Evolutionary conservation across 805 yeast genomes (phyloP).

Genomic region (Schizosaccharomyces cryophilus): DNA sequence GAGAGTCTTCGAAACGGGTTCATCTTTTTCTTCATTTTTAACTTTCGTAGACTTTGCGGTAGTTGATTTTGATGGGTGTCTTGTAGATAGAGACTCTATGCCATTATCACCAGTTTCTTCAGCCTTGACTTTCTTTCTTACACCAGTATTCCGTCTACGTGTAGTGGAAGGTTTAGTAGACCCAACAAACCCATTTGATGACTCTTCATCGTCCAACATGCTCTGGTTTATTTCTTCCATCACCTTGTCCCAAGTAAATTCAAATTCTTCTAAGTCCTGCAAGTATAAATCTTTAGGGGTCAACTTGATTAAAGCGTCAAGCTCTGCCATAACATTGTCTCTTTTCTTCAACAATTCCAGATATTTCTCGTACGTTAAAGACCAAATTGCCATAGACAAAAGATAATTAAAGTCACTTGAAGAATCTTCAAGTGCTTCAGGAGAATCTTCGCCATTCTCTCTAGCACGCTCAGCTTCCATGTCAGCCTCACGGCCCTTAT

Average conservation of each 20-base stretch:
- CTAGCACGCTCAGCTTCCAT: conserved; percentile 15
- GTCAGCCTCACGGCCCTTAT: conserved; percentile 23
- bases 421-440: conserved; percentile 11
- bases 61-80: too few species aligned
- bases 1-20: too few species aligned
- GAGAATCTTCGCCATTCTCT: conserved; percentile 19
- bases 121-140: not conserved
- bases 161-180: not conserved
- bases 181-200: not conserved
- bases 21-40: too few species aligned
- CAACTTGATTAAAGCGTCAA: conserved; percentile 36
- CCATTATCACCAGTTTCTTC: too few species aligned
- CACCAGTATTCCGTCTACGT: not conserved
- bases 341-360: conserved; percentile 52
- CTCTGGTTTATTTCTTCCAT: conserved; percentile 27
- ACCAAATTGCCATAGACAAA: conserved; percentile 81
- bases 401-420: conserved; percentile 62
- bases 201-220: not conserved
- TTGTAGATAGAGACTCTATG: too few species aligned
- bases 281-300: conserved; percentile 78
- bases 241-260: conserved; percentile 40
- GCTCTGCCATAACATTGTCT: conserved; percentile 45
- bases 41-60: too few species aligned
- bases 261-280: conserved; percentile 53
- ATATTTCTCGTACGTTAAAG: conserved; percentile 73